A percentile compares a stretch with the other conserved stretches of the same genome.
These are phyloP conservation scores for Sclerotinia trifoliorum DNA, from an alignment of 2,329 filamentous ascomycete species.

Conservation along the genomic window DNA sequence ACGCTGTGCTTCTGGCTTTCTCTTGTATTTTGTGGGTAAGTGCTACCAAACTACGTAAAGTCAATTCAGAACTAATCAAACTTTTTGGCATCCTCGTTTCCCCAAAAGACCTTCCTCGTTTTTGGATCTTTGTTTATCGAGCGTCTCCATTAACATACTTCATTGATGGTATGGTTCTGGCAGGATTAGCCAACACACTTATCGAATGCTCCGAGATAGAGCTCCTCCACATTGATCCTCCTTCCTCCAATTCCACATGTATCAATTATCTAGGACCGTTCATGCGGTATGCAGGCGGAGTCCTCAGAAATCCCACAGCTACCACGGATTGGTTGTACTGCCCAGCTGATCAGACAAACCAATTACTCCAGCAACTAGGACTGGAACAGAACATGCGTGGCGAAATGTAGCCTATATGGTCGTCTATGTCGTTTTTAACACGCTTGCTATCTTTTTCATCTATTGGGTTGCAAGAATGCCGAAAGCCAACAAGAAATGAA, in stretches of 20 bases:
- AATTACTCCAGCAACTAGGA: too few relatives aligned
- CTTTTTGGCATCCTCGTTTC: too few relatives aligned
- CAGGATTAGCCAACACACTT: slow-evolving; percentile 62
- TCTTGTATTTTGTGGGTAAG: slow-evolving; percentile 62
- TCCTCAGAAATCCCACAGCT: slow-evolving; percentile 42
- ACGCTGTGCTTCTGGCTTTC: slow-evolving; percentile 70
- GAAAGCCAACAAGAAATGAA: neutral
- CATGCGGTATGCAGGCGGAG: slow-evolving; percentile 51
- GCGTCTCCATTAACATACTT: slow-evolving; percentile 79
- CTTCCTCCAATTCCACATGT: slow-evolving; percentile 52
- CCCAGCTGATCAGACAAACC: too few relatives aligned
- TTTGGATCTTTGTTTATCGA: slow-evolving; percentile 83
- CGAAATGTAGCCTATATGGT: neutral
- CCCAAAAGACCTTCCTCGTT: slow-evolving; percentile 54
- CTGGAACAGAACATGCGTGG: too few relatives aligned
- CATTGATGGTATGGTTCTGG: slow-evolving; percentile 66
- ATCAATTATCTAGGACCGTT: slow-evolving; percentile 54
- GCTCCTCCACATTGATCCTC: slow-evolving; percentile 60
- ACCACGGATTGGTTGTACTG: slow-evolving; percentile 43
- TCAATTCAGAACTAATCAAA: too few relatives aligned
- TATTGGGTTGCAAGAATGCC: neutral
- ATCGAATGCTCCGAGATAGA: slow-evolving; percentile 69
- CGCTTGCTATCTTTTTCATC: neutral
- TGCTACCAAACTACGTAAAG: too few relatives aligned
- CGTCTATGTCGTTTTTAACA: neutral